Base-by-base conservation (phyloP, 192 early-diverging fungal species). In the Rhizophlyctis rosea region DNA sequence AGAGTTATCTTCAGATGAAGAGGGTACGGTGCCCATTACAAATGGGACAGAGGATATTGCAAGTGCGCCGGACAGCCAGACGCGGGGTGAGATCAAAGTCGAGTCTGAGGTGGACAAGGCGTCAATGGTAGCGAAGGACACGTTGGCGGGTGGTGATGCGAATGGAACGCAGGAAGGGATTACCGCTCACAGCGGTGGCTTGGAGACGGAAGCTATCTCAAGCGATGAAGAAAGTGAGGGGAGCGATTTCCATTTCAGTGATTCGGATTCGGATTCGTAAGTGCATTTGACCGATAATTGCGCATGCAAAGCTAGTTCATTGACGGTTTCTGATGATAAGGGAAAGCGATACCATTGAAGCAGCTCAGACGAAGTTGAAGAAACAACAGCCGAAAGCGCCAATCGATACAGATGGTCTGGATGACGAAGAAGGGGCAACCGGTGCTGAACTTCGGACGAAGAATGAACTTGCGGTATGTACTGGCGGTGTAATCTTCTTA, bases 391-490 rank as follows among this genome's bases (percentile, higher is more conserved):
- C 5, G 51, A 24, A 13, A 28, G 51, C 7, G 24, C 9, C 5
- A 23, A 7, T 53, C 51, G 11, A 11, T 23, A 35, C 24, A 16
- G 56, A 57, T 48, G 34, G 7, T 44, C 34, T 47, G 9, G 56
- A 57, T 53, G 24, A 13, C 23, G 27, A 24, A 7, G 27, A 7
- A 23, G 51, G 23, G 23, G 51, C 11, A 11, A 53, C 32, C 1
- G 52, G 13, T 1, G 3, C n/a, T 0, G 62, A 47, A 4, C 59
- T 74, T 4, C 63, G 68, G 2, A 75, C 73, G 18, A 75, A 75
- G 39, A 70, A 75, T 51, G 73, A 75, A 50, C 24, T 71, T 30
- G 64, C 65, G 23, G 65, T 67, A 25, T 18, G 65, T 27, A 7
- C 18, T n/a, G 16, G 24, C 3, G 18, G 51, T 3, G 16, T 3